Conservation (phyloP, 495 filamentous ascomycete species). For the Coniosporium apollinis region DNA sequence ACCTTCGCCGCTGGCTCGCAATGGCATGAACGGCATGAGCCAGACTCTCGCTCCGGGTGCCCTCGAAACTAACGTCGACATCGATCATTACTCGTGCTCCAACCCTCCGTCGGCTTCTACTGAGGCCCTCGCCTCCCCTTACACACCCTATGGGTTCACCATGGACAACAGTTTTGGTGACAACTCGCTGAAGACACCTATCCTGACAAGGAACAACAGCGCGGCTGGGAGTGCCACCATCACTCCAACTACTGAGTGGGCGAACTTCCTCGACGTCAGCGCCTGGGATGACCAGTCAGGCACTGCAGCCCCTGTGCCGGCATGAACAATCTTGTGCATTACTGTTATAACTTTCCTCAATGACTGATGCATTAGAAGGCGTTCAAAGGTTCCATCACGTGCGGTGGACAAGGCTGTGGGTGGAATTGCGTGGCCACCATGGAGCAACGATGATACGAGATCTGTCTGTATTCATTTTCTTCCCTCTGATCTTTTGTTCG, state of each 20-base stretch:
- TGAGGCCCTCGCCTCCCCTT: slow-evolving; percentile 3
- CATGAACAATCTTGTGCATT: too few species aligned
- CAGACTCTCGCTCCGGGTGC: slow-evolving; percentile 9
- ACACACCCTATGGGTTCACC: slow-evolving; percentile 1
- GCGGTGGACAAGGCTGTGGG: too few species aligned
- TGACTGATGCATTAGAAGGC: too few species aligned
- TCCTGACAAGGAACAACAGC: slow-evolving; percentile 3
- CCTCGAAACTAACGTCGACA: slow-evolving; percentile 9
- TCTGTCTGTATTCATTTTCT: too few species aligned
- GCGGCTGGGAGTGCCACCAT: slow-evolving; percentile 1
- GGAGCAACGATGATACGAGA: too few species aligned
- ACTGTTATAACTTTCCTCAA: too few species aligned
- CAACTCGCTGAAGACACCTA: neutral
- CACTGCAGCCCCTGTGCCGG: too few species aligned
- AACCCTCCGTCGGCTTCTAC: slow-evolving; percentile 2
- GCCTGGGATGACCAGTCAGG: slow-evolving; percentile 2
- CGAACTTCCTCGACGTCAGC: slow-evolving; percentile 4
- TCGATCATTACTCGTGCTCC: neutral
- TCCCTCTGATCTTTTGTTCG: too few species aligned
- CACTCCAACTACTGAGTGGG: slow-evolving; percentile 2
- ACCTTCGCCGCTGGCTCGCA: too few species aligned
- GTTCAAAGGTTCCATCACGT: too few species aligned
- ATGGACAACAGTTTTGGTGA: neutral
- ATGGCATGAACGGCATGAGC: slow-evolving; percentile 9
- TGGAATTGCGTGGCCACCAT: too few species aligned